A percentile compares a stretch with the other conserved stretches of the same genome.
These are phyloP conservation scores for Cercophora samala DNA, from an alignment of 495 filamentous ascomycete genomes.

Conservation along the genomic window DNA sequence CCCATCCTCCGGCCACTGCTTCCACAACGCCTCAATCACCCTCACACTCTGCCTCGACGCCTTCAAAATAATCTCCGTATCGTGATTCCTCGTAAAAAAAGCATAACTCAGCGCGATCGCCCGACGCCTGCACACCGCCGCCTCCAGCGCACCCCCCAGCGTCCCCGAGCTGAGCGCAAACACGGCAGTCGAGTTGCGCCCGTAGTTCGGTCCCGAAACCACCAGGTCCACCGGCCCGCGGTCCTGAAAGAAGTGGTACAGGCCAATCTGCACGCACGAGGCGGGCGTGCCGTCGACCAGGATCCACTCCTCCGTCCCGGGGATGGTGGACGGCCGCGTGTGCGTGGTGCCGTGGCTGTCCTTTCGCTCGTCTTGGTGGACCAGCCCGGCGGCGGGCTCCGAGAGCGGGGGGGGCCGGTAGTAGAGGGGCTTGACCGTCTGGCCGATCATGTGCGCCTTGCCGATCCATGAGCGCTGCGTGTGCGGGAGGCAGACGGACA, in stretches of 20 bases:
- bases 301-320: constrained; percentile 82
- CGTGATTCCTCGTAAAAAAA: constrained; percentile 77
- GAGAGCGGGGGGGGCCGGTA: constrained; percentile 66
- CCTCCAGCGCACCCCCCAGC: constrained; percentile 87
- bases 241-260: constrained; percentile 80
- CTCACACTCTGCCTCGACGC: constrained; percentile 66
- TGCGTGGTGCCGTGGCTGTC: constrained; percentile 58
- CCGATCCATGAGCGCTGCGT: constrained; percentile 96
- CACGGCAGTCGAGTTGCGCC: constrained; percentile 86
- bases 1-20: constrained; percentile 64
- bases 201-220: constrained; percentile 90
- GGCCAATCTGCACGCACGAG: constrained; percentile 83
- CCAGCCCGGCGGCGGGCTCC: constrained; percentile 37
- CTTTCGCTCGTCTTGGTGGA: constrained; percentile 17
- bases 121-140: constrained; percentile 72
- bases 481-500: constrained; percentile 87
- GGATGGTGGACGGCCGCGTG: constrained; percentile 46
- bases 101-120: constrained; percentile 85
- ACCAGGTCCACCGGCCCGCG: constrained; percentile 79
- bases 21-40: constrained; percentile 71
- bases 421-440: constrained; percentile 81
- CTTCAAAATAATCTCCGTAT: constrained; percentile 69
- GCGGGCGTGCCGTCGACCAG: constrained; percentile 86
- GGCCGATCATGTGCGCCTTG: constrained; percentile 90
- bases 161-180: constrained; percentile 90